Percentiles rank a stretch among this genome's conserved stretches.
phyloP scores from a whole-genome alignment of 805 yeast species.

The Lipomyces oligophaga region DNA sequence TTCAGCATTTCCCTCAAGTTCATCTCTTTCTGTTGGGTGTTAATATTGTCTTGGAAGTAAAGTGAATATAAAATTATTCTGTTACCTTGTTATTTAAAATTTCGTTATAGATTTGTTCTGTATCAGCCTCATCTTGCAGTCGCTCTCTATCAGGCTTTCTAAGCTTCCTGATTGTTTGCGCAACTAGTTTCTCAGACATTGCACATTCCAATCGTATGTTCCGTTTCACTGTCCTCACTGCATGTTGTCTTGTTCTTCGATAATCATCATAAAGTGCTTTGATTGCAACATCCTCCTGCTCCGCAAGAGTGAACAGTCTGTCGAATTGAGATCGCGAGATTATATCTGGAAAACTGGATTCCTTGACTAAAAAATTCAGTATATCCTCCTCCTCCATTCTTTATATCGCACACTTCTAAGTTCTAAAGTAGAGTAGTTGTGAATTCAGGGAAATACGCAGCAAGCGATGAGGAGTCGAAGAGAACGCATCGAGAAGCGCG shows the following conservation, averaged over 20 bases:
- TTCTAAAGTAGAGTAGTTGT: no score
- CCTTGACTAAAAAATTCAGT: conserved; percentile 17
- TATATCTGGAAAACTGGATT: conserved; percentile 18
- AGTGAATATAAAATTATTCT: no score
- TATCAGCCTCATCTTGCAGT: conserved; percentile 5
- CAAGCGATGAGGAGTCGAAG: no score
- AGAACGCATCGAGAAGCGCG: no score
- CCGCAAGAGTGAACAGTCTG: conserved; percentile 13
- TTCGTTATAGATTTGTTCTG: conserved; percentile 4
- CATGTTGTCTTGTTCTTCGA: conserved; percentile 4
- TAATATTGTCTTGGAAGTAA: no score
- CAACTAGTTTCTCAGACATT: conserved; percentile 6
- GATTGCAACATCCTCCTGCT: conserved; percentile 10
- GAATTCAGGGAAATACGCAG: no score
- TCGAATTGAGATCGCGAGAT: conserved; percentile 16
- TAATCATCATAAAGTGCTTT: conserved; percentile 18
- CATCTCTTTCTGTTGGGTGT: no score
- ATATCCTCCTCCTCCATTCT: conserved; percentile 15
- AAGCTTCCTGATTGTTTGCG: neutral
- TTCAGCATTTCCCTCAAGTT: conserved; percentile 8
- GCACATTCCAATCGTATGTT: conserved; percentile 13
- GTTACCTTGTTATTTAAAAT: no score
- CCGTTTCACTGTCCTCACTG: neutral
- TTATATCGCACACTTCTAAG: neutral
- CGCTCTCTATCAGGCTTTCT: neutral